Evolutionary conservation across 1,284 basidiomycete genomes (phyloP).

Genomic region (Ceraceosorus guamensis): DNA sequence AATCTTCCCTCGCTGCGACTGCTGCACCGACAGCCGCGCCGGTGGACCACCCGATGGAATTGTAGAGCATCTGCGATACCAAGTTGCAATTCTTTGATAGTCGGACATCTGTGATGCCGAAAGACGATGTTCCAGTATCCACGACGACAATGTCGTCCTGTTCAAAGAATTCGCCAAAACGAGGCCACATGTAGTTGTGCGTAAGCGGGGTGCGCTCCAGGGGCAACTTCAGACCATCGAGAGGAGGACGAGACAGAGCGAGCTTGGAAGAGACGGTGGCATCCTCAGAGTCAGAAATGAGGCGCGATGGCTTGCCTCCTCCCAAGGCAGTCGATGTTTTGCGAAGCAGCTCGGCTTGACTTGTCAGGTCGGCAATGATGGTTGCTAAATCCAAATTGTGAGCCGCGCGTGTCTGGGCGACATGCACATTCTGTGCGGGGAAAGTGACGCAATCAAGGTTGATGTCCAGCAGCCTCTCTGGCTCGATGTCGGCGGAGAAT

Average conservation of each 20-base stretch:
- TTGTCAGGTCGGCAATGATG: no score
- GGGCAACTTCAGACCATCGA: no score
- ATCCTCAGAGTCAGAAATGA: constrained; percentile 58
- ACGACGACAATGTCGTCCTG: constrained; percentile 45
- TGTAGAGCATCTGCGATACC: constrained; percentile 60
- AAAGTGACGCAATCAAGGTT: no score
- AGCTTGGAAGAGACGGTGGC: no score
- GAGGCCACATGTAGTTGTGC: no score
- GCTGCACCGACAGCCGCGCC: constrained; percentile 65
- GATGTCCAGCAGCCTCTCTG: no score
- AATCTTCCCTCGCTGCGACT: constrained; percentile 66
- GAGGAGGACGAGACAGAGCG: no score
- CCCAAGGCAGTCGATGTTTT: neutral
- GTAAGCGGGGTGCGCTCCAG: constrained; percentile 55
- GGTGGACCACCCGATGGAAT: constrained; percentile 77
- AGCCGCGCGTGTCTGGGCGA: no score
- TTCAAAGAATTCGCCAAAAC: constrained; percentile 63
- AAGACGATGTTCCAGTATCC: constrained; percentile 39
- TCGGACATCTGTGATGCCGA: constrained; percentile 23
- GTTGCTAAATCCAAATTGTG: no score
- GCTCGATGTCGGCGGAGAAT: no score
- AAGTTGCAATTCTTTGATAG: constrained; percentile 10
- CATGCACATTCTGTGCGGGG: no score
- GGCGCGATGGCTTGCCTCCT: constrained; percentile 2
- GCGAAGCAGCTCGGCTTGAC: no score